phyloP scores from a whole-genome alignment of 2,329 filamentous ascomycete species.

The Grosmannia serpens region DNA sequence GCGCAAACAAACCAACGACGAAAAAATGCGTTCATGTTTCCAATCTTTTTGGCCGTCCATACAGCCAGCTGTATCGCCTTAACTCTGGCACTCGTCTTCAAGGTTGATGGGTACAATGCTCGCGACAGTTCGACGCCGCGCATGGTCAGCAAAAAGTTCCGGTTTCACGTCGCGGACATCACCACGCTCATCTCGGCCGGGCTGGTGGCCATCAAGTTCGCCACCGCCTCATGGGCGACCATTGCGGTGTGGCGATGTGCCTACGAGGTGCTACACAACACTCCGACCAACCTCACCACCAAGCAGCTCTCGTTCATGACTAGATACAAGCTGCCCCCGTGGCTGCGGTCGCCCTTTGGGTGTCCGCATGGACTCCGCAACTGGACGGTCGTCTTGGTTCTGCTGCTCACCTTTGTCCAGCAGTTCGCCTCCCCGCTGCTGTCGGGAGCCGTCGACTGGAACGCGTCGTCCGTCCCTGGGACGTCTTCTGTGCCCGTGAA shows the following conservation, averaged over 20 bases:
- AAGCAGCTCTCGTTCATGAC: not conserved
- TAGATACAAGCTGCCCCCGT: not conserved
- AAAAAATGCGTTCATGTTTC: no score
- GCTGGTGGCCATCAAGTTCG: not conserved
- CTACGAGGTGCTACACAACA: not conserved
- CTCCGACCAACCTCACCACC: no score
- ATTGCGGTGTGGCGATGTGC: not conserved
- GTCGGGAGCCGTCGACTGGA: not conserved
- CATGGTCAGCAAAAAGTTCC: not conserved
- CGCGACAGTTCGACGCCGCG: not conserved
- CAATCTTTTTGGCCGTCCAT: no score
- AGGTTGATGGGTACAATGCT: not conserved
- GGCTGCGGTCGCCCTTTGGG: not conserved
- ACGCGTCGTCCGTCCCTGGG: not conserved
- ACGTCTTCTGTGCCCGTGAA: not conserved
- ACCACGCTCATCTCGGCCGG: not conserved
- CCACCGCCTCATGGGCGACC: not conserved
- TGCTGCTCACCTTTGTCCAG: not conserved
- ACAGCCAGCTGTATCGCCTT: not conserved
- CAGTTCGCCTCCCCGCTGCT: not conserved
- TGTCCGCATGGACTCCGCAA: not conserved
- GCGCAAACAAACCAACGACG: no score
- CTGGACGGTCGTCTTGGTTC: not conserved
- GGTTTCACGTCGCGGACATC: not conserved
- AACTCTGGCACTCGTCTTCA: not conserved